Base-by-base conservation (phyloP, 257 asterid species). In the Schizonepeta tenuifolia region DNA sequence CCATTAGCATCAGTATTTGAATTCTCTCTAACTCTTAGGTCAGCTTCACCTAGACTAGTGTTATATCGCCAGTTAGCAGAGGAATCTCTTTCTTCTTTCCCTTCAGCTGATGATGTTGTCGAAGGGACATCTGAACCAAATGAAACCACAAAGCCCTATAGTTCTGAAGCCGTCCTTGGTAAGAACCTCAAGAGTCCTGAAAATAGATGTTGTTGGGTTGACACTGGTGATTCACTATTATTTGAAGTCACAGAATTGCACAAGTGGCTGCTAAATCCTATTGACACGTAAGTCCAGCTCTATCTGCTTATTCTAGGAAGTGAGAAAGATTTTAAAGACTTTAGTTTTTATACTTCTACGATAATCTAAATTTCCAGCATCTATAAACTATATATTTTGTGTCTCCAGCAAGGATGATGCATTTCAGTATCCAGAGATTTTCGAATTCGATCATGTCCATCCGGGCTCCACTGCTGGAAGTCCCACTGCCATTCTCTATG, bases 71-170 rank as follows among this genome's bases (percentile, higher is more conserved):
- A 90, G 71, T 86, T 94, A 86, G 97, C 99, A 26, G 96, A 89
- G 82, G 98, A 91, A 79, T 94, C 99, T 76, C 89, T 94, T 70
- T 88, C 99, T 60, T 94, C 96, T 62, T 91, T 91, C 85, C 98
- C 99, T 55, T 78, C 80, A 53, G 81, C 78, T 57, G 98, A 88
- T 72, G 97, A 89, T 76, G 73, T 55, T 51, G 83, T 71, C 81
- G 96, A 75, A 80, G 88, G 75, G 75, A 67, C 55, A 75, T 65
- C 67, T 69, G 86, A 78, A 66, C 67, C 80, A 53, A 81, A 81
- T 75, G 90, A 86, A 73, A 75, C 59, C 68, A 67, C 63, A 40
- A 80, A 76, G 75, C 43, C 73, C 17, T 83, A 77, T 77, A 84
- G 60, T 64, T 65, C 80, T 43, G 84, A 90, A 53, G 82, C 87